phyloP scores from a whole-genome alignment of 2,329 filamentous ascomycete species.

The Coniosporium tulheliwenetii region DNA sequence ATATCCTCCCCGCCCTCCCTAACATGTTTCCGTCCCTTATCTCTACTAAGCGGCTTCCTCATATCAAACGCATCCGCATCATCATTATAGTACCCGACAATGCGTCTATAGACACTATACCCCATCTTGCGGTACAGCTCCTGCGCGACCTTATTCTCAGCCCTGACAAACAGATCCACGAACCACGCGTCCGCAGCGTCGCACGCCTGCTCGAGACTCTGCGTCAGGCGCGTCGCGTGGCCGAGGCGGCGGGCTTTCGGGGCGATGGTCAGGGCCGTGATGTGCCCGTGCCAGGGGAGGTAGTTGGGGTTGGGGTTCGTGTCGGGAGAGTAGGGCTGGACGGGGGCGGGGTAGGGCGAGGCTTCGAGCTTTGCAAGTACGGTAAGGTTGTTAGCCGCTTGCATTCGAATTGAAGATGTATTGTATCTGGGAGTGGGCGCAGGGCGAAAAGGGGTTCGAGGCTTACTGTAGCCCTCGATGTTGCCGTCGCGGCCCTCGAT shows the following conservation, averaged over 20 bases:
- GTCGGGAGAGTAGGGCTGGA: slow-evolving; percentile 51
- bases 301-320: slow-evolving; percentile 44
- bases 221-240: slow-evolving; percentile 69
- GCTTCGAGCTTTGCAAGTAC: slow-evolving; percentile 96
- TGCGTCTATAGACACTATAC: slow-evolving; percentile 77
- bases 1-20: slow-evolving; percentile 67
- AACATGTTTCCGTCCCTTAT: slow-evolving; percentile 60
- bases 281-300: slow-evolving; percentile 98
- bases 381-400: slow-evolving; percentile 20
- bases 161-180: slow-evolving; percentile 84
- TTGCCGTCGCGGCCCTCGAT: slow-evolving; percentile 76
- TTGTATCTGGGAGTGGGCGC: background rate
- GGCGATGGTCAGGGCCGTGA: slow-evolving; percentile 86
- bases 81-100: slow-evolving; percentile 87
- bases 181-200: slow-evolving; percentile 83
- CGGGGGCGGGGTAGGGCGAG: slow-evolving; percentile 53
- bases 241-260: slow-evolving; percentile 74
- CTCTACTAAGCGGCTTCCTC: slow-evolving; percentile 77
- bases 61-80: slow-evolving; percentile 96
- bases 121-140: slow-evolving; percentile 81
- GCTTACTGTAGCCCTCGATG: slow-evolving; percentile 83
- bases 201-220: slow-evolving; percentile 66
- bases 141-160: slow-evolving; percentile 77
- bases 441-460: background rate
- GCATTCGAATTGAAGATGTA: background rate